Evolutionary conservation across 257 asterid genomes (phyloP).

Genomic region (Salvia splendens): DNA sequence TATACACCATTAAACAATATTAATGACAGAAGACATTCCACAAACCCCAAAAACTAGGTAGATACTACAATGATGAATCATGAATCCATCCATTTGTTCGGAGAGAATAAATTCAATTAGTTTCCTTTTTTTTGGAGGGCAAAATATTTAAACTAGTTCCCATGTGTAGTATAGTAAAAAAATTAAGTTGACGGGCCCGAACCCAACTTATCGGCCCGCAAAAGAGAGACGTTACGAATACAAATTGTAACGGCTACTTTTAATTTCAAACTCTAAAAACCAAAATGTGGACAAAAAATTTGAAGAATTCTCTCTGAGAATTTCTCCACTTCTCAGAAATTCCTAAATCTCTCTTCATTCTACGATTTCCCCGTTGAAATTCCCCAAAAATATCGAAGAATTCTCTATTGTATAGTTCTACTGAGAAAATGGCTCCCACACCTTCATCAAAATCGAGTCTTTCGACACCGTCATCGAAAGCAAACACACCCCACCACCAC

Average conservation of each 20-base stretch:
- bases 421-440: constrained; percentile 30
- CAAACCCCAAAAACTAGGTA: too few relatives aligned
- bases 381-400: background rate
- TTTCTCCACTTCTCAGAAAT: background rate
- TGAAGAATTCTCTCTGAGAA: too few relatives aligned
- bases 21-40: too few relatives aligned
- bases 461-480: constrained; percentile 63
- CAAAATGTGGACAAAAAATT: background rate
- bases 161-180: too few relatives aligned
- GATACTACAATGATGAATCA: too few relatives aligned
- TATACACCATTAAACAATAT: too few relatives aligned
- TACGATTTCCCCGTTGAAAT: constrained; percentile 8
- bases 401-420: constrained; percentile 5
- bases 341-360: constrained; percentile 26
- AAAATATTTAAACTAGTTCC: too few relatives aligned
- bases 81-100: too few relatives aligned
- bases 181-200: too few relatives aligned
- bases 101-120: too few relatives aligned
- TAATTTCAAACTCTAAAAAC: constrained; percentile 39
- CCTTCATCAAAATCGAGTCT: constrained; percentile 31
- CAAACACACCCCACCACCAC: constrained; percentile 40
- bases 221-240: constrained; percentile 47
- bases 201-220: background rate
- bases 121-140: too few relatives aligned
- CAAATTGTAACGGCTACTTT: constrained; percentile 55